Base-by-base conservation (phyloP, 805 yeast genomes). In the Nakazawaea wickerhamii region DNA sequence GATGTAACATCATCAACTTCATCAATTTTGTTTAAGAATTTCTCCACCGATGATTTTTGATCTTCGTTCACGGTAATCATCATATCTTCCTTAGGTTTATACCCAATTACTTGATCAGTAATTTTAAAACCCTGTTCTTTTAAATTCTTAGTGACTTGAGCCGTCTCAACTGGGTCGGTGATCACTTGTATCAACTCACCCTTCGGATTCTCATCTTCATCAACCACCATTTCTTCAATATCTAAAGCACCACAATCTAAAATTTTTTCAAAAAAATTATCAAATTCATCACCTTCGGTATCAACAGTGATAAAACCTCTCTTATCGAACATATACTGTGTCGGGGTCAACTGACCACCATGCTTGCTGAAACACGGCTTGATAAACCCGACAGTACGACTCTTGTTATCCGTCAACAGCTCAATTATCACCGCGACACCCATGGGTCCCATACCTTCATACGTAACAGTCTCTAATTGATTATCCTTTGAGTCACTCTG, bases 401-500 rank as follows among this genome's bases (percentile, higher is more conserved):
- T 79, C 60, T 84, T 87, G 61, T 88, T 91, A 57, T 91, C 96
- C 0, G 98, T 91, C 38, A 80, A 69, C 0, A 95, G 90, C 54
- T 88, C 95, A 4, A 91, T 79, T 4, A 91, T 74, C 36, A 89
- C 69, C 0, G 96, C 85, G 2, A 86, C 86, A 2, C 96, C 96
- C 1, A 90, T 95, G 0, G 96, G 96, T 0, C 91, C 97, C 59
- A 89, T 68, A 13, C 93, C 95, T 59, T 93, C 98, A 61, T 90
- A 93, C 9, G 75, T 58, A 23, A 81, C 85, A 10, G 71, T 60
- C 44, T 76, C 84, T 45, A 73, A 63, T 20, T 62, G 61, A 22
- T 69, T 65, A 18, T 61, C 56, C 48, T 62, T 69, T 3, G 70
- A 66, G 25, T 66, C 70, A 28, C 72, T 66, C 38, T 77, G 80